Percentiles rank a stretch among this genome's conserved stretches.
phyloP scores from a whole-genome alignment of 306 rosid species.

The Prunus mume region DNA sequence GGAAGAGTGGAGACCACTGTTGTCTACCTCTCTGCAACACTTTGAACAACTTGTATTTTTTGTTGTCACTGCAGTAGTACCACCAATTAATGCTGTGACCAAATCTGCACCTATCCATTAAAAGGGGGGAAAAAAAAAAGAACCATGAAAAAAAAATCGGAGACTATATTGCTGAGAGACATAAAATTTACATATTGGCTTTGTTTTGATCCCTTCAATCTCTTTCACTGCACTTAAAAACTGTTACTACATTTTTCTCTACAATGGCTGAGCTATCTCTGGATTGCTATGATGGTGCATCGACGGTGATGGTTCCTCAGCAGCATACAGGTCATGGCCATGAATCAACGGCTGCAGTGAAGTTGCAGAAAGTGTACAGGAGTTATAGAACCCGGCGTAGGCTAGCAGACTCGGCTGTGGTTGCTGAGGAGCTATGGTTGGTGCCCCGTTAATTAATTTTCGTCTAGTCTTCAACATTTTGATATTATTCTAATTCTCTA shows the following conservation, averaged over 20 bases:
- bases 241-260: not conserved
- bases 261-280: not conserved
- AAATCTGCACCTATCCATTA: not conserved
- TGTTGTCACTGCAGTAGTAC: conserved; percentile 9
- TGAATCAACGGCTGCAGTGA: conserved; percentile 37
- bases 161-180: too few relatives aligned
- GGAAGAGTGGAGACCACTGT: conserved; percentile 33
- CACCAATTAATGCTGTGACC: conserved; percentile 18
- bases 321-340: not conserved
- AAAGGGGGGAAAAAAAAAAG: too few relatives aligned
- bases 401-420: conserved; percentile 45
- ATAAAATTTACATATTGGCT: not conserved
- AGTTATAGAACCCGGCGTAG: conserved; percentile 38
- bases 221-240: not conserved
- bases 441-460: not conserved
- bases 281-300: not conserved
- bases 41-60: conserved; percentile 1
- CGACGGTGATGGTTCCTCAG: conserved; percentile 1
- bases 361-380: conserved; percentile 45
- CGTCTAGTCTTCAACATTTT: not conserved
- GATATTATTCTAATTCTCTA: not conserved
- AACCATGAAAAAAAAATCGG: not conserved
- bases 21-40: conserved; percentile 5
- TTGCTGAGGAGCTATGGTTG: conserved; percentile 40
- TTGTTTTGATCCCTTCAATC: not conserved